Percentiles rank a stretch among this genome's conserved stretches.
These are phyloP conservation scores for Pachysandra terminalis DNA, from an alignment of 164 flowering plant species.

Conservation along the genomic window DNA sequence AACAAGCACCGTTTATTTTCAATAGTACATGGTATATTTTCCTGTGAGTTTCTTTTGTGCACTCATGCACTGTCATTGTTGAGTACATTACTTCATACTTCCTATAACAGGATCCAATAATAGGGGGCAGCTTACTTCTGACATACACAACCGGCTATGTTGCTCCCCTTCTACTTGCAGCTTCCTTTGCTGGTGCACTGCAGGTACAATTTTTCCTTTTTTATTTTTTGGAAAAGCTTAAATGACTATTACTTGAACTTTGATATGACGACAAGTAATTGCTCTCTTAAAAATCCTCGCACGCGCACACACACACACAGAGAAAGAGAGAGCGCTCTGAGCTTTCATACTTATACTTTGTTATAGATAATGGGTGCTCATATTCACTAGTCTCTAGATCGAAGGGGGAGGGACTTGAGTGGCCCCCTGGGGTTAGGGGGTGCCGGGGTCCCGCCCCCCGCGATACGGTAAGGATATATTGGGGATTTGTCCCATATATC, in stretches of 20 bases:
- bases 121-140: conserved; percentile 91
- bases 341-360: not conserved
- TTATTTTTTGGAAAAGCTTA: not conserved
- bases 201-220: conserved; percentile 47
- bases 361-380: too few relatives aligned
- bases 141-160: conserved; percentile 98
- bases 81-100: not conserved
- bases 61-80: not conserved
- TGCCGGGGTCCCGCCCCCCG: too few relatives aligned
- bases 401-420: too few relatives aligned
- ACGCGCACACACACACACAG: too few relatives aligned
- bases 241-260: not conserved
- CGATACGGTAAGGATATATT: too few relatives aligned
- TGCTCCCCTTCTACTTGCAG: conserved; percentile 93
- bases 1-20: not conserved
- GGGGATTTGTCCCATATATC: too few relatives aligned
- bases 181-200: conserved; percentile 96
- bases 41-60: not conserved
- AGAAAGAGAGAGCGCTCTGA: conserved; percentile 9
- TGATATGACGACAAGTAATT: not conserved
- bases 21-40: not conserved
- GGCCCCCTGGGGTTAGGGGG: too few relatives aligned
- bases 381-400: too few relatives aligned
- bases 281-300: not conserved
- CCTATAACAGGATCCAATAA: conserved; percentile 68